Conservation (phyloP, 768 basidiomycete genomes). For the Macrolepiota dolichaula region DNA sequence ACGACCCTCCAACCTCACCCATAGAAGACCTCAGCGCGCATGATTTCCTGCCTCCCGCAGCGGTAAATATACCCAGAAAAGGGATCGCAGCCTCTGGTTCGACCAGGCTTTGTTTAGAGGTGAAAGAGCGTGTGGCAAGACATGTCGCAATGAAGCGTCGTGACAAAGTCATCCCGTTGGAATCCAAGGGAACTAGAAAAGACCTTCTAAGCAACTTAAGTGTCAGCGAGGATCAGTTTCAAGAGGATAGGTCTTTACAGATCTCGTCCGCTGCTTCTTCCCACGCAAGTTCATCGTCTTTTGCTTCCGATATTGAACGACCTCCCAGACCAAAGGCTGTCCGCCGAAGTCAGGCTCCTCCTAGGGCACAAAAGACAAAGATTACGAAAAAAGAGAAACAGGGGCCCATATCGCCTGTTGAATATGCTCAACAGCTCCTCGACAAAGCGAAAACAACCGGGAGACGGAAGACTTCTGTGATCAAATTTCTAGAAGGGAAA, state of each 20-base stretch:
- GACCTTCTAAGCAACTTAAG: conserved; percentile 8
- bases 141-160: conserved; percentile 24
- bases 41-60: not conserved
- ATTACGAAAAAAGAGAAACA: conserved; percentile 34
- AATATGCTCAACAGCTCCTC: conserved; percentile 50
- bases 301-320: conserved; percentile 16
- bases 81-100: conserved; percentile 19
- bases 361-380: conserved; percentile 19
- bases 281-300: not conserved
- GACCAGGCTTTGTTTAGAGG: conserved; percentile 28
- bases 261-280: conserved; percentile 1
- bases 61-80: conserved; percentile 9
- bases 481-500: conserved; percentile 46
- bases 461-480: conserved; percentile 11
- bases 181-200: conserved; percentile 13
- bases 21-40: conserved; percentile 28
- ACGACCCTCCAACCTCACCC: conserved; percentile 26
- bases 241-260: conserved; percentile 20
- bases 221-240: conserved; percentile 19
- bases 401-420: conserved; percentile 40
- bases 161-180: conserved; percentile 27
- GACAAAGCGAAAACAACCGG: conserved; percentile 17
- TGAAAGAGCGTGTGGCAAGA: conserved; percentile 32
- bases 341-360: not conserved
- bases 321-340: not conserved